Base-by-base conservation (phyloP, 164 flowering plant genomes). In the Chloranthus sessilifolius region DNA sequence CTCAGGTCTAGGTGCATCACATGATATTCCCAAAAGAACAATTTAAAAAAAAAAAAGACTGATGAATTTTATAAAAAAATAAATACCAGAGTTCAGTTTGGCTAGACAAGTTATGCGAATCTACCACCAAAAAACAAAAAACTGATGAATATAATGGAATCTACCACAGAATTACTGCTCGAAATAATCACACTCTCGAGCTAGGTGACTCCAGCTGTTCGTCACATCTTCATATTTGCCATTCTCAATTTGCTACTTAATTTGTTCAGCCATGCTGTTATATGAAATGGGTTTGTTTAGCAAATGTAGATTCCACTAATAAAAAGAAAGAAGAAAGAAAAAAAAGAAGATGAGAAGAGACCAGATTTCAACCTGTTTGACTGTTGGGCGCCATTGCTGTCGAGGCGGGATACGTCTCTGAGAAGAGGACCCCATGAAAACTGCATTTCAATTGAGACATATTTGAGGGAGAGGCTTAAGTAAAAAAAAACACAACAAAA, bases 381-480 rank as follows among this genome's bases (percentile, higher is more conserved):
- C 44, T 62, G 52, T 8, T 49, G 36, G 17, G 74, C 11, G 2
- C 85, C 96, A 52, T 64, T 73, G 39, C 62, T 31, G 47, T 88
- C 98, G 6, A 91, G 74, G 49, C 98, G 60, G 3, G 95, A 83
- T 2, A 91, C 53, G 55, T 88, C 95, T 60, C 76, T 83, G 4
- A 91, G 82, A 5, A 91, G 76, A 67, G 98, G 94, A 4, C 82
- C 98, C 96, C 98, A 91, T 54, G 96, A 79, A 43, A 75, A 52
- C 98, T 88, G 74, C 68, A 62, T 36, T 38, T 43, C 39, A 15
- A 50, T n/a, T n/a, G n/a, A n/a, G n/a, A n/a, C n/a, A n/a, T n/a
- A n/a, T n/a, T n/a, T n/a, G n/a, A n/a, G n/a, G n/a, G n/a, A n/a
- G n/a, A n/a, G n/a, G n/a, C n/a, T n/a, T n/a, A n/a, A n/a, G n/a